A percentile compares a stretch with the other conserved stretches of the same genome.
Evolutionary conservation across 305 asterid genomes (phyloP).

Genomic region (Fraxinus greggii): DNA sequence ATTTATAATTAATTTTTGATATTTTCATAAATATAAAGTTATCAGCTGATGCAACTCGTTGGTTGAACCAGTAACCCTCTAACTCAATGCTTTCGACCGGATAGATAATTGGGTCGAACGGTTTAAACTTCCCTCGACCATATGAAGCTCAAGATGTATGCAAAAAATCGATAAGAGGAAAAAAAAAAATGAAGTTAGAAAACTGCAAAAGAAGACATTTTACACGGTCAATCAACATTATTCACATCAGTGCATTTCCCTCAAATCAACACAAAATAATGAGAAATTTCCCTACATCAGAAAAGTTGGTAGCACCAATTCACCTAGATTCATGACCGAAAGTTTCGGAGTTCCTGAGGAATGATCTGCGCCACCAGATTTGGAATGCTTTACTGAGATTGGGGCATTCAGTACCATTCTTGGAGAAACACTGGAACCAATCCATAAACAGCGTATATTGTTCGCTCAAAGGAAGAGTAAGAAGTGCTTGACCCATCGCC

Average conservation of each 20-base stretch:
- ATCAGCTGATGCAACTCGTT: not conserved
- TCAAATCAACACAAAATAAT: conserved; percentile 15
- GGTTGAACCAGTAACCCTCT: not conserved
- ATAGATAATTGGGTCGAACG: not conserved
- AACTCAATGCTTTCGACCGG: not conserved
- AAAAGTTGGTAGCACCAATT: conserved; percentile 19
- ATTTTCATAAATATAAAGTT: not conserved
- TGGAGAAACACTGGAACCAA: conserved; percentile 75
- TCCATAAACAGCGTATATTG: conserved; percentile 75
- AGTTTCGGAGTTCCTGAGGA: conserved; percentile 60
- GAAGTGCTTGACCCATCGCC: conserved; percentile 83
- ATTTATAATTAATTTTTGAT: not conserved
- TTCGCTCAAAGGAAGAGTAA: conserved; percentile 81
- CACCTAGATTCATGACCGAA: conserved; percentile 58
- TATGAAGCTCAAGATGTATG: conserved; percentile 27
- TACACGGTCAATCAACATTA: conserved; percentile 36
- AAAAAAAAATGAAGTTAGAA: not conserved
- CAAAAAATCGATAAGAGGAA: conserved; percentile 11
- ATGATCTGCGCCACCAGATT: conserved; percentile 93
- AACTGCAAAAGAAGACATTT: conserved; percentile 15
- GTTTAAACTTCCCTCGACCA: not conserved
- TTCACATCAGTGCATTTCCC: conserved; percentile 19
- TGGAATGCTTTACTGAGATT: conserved; percentile 84
- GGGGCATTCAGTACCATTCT: conserved; percentile 72
- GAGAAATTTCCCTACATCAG: conserved; percentile 22